Evolutionary conservation across 441 rosid species (phyloP), one percentile per base, ranked within the genome.

Genomic region (Codiaeum variegatum): DNA sequence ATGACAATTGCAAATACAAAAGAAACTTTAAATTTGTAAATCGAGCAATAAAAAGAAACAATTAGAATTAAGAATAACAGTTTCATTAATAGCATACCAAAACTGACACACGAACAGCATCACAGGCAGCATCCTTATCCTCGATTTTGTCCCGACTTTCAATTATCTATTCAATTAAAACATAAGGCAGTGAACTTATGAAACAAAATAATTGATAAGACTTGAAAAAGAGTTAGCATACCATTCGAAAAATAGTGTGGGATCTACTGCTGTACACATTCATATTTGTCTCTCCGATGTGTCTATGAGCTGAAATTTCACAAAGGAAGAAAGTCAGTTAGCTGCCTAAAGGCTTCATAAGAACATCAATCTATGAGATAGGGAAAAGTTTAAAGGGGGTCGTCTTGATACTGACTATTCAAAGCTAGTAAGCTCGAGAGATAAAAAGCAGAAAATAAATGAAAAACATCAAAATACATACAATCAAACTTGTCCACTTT

Each of bases 161-260:
- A 83, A 94, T 90, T 69, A 94, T 91, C 99, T 94, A 78, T 67
- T 75, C 71, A 60, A 67, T 44, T 64, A 66, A 66, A 68, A 75
- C 54, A 66, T 76, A 49, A 80, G 76, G 67, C 31, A 60, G 15
- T 26, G 61, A 73, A 67, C 60, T 38, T 40, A 46, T 8, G 66
- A 62, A 79, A 62, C 40, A 51, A 66, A 52, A 61, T 62, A 70
- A 55, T n/a, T 44, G 24, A 52, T 24, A 72, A 74, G 18, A 66
- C 24, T 71, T 73, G 69, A 67, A 66, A 28, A 34, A 73, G 71
- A 29, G n/a, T 34, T 11, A 64, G 42, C 24, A 81, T 86, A 94
- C 99, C 99, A 94, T 94, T 75, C 99, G 91, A 69, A 94, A 94
- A 72, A 94, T 94, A 59, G 99, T 94, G 86, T 94, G 99, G 31